phyloP scores from a whole-genome alignment of 768 basidiomycete species.

The Lactarius akahatsu region DNA sequence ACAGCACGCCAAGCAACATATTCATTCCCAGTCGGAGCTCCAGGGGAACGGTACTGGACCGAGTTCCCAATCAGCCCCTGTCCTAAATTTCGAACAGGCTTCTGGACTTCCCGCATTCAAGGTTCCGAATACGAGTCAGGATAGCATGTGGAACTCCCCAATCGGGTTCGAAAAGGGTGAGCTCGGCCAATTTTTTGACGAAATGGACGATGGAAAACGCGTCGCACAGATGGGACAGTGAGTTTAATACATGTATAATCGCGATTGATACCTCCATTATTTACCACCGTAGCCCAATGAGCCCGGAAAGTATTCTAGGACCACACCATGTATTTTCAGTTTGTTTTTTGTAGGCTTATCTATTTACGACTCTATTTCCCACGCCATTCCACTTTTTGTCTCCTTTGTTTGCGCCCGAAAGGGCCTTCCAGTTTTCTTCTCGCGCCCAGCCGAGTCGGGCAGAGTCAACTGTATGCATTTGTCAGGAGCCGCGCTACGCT shows the following conservation, averaged over 20 bases:
- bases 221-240: conserved; percentile 23
- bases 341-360: conserved; percentile 10
- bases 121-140: conserved; percentile 57
- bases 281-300: conserved; percentile 21
- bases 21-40: conserved; percentile 15
- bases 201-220: conserved; percentile 39
- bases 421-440: not conserved
- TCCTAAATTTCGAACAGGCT: conserved; percentile 22
- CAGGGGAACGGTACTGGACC: conserved; percentile 16
- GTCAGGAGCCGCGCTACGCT: conserved; percentile 7
- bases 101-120: conserved; percentile 27
- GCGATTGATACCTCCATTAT: conserved; percentile 19
- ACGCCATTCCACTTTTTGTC: conserved; percentile 3
- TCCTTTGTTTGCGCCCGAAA: not conserved
- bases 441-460: not conserved
- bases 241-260: conserved; percentile 25
- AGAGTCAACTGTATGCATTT: conserved; percentile 2
- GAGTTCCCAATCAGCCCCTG: conserved; percentile 11
- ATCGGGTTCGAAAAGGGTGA: conserved; percentile 75
- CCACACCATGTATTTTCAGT: conserved; percentile 20
- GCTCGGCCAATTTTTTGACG: conserved; percentile 67
- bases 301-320: conserved; percentile 26
- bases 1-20: conserved; percentile 19
- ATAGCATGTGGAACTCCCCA: conserved; percentile 71
- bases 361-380: conserved; percentile 18